These are phyloP conservation scores for Hortaea werneckii DNA, from an alignment of 2,329 filamentous ascomycete species.

Conservation along the genomic window DNA sequence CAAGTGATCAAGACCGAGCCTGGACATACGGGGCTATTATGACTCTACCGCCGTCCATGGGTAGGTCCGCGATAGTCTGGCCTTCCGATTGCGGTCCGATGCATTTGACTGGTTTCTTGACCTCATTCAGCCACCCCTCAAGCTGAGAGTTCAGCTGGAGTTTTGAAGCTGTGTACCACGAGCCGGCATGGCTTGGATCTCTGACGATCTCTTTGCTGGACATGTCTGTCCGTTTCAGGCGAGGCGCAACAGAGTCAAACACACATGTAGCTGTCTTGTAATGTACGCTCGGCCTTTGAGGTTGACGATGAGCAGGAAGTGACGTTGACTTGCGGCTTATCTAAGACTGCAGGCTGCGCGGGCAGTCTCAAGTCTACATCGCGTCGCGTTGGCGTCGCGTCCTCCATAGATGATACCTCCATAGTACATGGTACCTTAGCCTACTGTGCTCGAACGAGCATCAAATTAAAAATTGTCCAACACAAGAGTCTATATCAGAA, in stretches of 20 bases:
- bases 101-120: slow-evolving; percentile 56
- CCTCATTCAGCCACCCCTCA: slow-evolving; percentile 60
- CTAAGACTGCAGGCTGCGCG: not conserved
- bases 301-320: not conserved
- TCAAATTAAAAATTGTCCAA: not conserved
- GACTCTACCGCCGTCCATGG: slow-evolving; percentile 63
- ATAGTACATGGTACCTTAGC: no score
- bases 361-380: not conserved
- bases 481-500: not conserved
- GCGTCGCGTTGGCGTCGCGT: not conserved
- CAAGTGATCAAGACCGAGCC: no score
- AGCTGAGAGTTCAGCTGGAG: slow-evolving; percentile 57
- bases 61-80: slow-evolving; percentile 40
- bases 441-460: no score
- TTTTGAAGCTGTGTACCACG: slow-evolving; percentile 67
- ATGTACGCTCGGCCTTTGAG: no score
- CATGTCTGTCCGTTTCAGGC: slow-evolving; percentile 4
- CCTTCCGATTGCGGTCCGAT: slow-evolving; percentile 39
- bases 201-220: slow-evolving; percentile 31
- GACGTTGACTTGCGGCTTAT: not conserved
- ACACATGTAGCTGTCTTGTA: no score
- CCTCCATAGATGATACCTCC: no score
- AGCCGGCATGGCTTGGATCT: slow-evolving; percentile 66
- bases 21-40: slow-evolving; percentile 76
- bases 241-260: no score